Evolutionary conservation across 768 basidiomycete genomes (phyloP).

Genomic region (Tylopilus sp.): DNA sequence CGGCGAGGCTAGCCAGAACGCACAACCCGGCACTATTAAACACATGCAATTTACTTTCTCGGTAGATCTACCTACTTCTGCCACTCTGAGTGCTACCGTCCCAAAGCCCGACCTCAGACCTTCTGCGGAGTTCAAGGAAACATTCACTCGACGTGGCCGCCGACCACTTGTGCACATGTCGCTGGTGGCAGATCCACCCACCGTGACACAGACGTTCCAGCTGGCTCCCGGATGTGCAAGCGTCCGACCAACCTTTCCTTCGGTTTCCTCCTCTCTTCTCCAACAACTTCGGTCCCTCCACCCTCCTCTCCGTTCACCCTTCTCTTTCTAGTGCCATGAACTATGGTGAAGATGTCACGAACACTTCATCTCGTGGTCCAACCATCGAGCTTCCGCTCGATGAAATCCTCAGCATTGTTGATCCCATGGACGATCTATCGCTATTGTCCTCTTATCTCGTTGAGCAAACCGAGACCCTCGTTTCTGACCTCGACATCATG

Average conservation of each 20-base stretch:
- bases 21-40: conserved; percentile 69
- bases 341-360: conserved; percentile 72
- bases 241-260: conserved; percentile 40
- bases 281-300: conserved; percentile 73
- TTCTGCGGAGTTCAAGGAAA: conserved; percentile 59
- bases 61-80: conserved; percentile 62
- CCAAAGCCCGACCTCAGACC: conserved; percentile 68
- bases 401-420: conserved; percentile 54
- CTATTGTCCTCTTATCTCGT: background rate
- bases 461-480: conserved; percentile 5
- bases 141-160: conserved; percentile 36
- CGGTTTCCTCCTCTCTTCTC: conserved; percentile 74
- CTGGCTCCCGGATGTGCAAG: conserved; percentile 21
- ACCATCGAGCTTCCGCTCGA: conserved; percentile 88
- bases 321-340: conserved; percentile 66
- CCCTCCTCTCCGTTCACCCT: conserved; percentile 67
- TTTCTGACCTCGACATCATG: conserved; percentile 19
- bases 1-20: conserved; percentile 63
- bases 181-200: conserved; percentile 26
- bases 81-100: conserved; percentile 44
- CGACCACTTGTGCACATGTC: conserved; percentile 36
- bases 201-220: conserved; percentile 22
- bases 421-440: conserved; percentile 22
- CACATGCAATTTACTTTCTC: conserved; percentile 91
- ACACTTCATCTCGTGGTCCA: conserved; percentile 50